phyloP scores from a whole-genome alignment of 371 early-diverging fungal species.

The Rhizopus stolonifer region DNA sequence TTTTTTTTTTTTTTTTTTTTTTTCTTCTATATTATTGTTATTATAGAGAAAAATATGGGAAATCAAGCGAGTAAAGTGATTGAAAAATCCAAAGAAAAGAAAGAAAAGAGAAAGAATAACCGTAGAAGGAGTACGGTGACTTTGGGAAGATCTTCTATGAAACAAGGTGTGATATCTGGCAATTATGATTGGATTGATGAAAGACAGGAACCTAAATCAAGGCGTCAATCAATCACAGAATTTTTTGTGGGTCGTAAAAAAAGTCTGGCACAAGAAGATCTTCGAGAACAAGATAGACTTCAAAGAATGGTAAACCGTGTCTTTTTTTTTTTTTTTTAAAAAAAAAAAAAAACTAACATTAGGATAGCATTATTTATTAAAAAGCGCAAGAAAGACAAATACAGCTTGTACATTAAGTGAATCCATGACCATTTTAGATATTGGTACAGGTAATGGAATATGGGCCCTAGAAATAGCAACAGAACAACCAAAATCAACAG shows the following conservation, averaged over 20 bases:
- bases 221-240: conserved; percentile 50
- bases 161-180: conserved; percentile 15
- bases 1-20: conserved; percentile 4
- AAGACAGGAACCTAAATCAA: conserved; percentile 18
- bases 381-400: conserved; percentile 47
- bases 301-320: conserved; percentile 41
- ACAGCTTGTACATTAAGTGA: conserved; percentile 22
- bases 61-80: conserved; percentile 47
- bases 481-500: conserved; percentile 39
- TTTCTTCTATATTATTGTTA: no score
- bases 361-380: conserved; percentile 45
- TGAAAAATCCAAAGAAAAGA: conserved; percentile 32
- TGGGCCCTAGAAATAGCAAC: conserved; percentile 64
- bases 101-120: conserved; percentile 17
- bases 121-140: conserved; percentile 43
- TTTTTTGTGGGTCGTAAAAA: conserved; percentile 43
- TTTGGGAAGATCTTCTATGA: conserved; percentile 19
- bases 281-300: conserved; percentile 45
- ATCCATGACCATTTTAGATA: conserved; percentile 39
- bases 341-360: not conserved
- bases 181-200: conserved; percentile 50
- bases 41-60: no score
- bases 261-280: conserved; percentile 41
- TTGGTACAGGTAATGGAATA: conserved; percentile 54
- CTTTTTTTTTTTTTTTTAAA: not conserved